Evolutionary conservation across 208 protist species (phyloP), one percentile per base, ranked within the genome.

Genomic region (Trypanosoma mega): DNA sequence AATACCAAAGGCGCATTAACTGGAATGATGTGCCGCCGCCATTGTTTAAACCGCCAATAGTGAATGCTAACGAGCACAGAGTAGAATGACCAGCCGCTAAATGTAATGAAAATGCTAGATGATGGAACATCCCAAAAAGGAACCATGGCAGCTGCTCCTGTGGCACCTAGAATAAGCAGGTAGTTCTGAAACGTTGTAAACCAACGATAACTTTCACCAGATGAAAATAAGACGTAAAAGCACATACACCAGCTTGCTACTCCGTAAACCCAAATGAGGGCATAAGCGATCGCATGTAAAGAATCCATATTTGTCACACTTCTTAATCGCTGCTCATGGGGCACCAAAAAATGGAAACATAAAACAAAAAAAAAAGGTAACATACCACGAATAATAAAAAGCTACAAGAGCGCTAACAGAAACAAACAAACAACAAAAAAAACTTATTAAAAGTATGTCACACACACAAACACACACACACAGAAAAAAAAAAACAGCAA

Each of bases 161-260:
- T 74, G 21, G 82, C 85, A 9, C 85, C 85, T 21, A 88, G 53
- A 45, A 93, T 85, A 31, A 93, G 70, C 9, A 90, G 64, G 41
- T 85, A 84, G 54, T 93, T 93, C 27, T 88, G 65, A 45, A 89
- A 78, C 18, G 81, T 85, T 14, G 69, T 76, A 51, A 92, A 92
- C 85, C 85, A 94, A 55, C 69, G 77, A 47, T 81, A 74, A 20
- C 87, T 84, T 48, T 94, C 87, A 3, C 87, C 82, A 23, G 73
- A 90, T 12, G 87, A 91, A 54, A 91, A 94, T 27, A 94, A 72
- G 6, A 90, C 85, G 66, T 92, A 94, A 67, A 91, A 92, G 67
- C 79, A 94, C 82, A 92, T 90, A 76, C 87, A 94, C 74, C 85
- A 93, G 67, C 85, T 90, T 21, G 71, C 61, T n/a, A 90, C 69